phyloP scores from a whole-genome alignment of 1,284 basidiomycete genomes.

The Moesziomyces aphidis region DNA sequence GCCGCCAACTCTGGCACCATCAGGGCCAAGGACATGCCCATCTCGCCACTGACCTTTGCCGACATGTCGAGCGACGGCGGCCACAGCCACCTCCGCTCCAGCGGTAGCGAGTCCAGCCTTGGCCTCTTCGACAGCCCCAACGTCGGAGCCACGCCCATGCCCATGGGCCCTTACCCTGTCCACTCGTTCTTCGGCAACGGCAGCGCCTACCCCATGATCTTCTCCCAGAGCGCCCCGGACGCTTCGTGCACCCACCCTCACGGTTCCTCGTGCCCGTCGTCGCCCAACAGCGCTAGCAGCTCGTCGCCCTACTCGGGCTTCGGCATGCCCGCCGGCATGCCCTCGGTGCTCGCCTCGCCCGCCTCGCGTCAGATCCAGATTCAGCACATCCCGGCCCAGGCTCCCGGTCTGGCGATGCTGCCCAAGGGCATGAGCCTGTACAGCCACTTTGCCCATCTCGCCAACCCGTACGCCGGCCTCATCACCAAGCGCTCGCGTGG shows the following conservation, averaged over 20 bases:
- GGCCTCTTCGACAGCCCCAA: constrained; percentile 25
- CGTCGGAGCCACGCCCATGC: constrained; percentile 9
- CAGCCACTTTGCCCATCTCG: constrained; percentile 41
- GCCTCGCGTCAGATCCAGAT: constrained; percentile 35
- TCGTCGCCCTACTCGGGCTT: constrained; percentile 37
- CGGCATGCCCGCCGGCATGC: constrained; percentile 20
- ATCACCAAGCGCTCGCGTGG: constrained; percentile 64
- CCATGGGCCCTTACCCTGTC: constrained; percentile 21
- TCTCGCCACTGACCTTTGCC: constrained; percentile 22
- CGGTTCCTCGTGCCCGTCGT: constrained; percentile 47
- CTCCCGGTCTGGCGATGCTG: constrained; percentile 31
- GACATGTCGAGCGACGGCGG: constrained; percentile 12
- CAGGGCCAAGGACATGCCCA: constrained; percentile 5
- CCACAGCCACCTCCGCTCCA: constrained; percentile 22
- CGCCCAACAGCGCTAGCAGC: constrained; percentile 42
- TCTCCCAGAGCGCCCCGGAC: constrained; percentile 45
- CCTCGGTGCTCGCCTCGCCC: constrained; percentile 36
- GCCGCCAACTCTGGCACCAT: constrained; percentile 9
- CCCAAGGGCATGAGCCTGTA: constrained; percentile 48
- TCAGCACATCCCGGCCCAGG: constrained; percentile 37
- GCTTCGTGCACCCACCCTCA: constrained; percentile 28
- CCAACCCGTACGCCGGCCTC: constrained; percentile 56
- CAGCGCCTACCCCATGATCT: constrained; percentile 35
- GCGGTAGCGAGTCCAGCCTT: constrained; percentile 38
- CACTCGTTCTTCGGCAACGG: constrained; percentile 22